phyloP scores from a whole-genome alignment of 257 asterid genomes.

The Gentiana macrophylla region DNA sequence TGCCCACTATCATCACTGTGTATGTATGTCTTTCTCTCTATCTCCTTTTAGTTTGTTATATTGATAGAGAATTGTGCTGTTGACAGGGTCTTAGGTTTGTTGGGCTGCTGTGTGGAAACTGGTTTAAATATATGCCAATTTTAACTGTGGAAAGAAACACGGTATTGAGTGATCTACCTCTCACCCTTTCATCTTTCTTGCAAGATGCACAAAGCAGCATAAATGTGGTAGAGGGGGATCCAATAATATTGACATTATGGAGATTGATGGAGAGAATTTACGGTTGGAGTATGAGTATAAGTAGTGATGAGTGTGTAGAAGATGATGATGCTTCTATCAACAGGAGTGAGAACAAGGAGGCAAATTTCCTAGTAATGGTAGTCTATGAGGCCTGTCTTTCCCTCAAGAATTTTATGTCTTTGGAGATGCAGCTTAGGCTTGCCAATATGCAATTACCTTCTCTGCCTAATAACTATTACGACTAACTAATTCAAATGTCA shows the following conservation, averaged over 20 bases:
- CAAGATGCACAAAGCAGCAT: slow-evolving; percentile 30
- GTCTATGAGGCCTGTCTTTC: slow-evolving; percentile 46
- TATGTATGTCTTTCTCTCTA: too few species aligned
- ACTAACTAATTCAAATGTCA: too few species aligned
- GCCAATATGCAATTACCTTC: slow-evolving; percentile 48
- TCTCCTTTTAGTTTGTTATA: too few species aligned
- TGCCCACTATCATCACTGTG: too few species aligned
- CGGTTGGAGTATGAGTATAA: slow-evolving; percentile 31
- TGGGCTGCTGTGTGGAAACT: slow-evolving; percentile 71
- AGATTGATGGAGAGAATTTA: slow-evolving; percentile 45
- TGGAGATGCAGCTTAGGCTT: slow-evolving; percentile 58
- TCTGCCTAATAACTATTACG: too few species aligned
- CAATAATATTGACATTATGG: slow-evolving; percentile 42
- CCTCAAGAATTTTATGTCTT: slow-evolving; percentile 47
- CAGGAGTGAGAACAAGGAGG: slow-evolving; percentile 35
- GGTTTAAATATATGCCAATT: slow-evolving; percentile 70
- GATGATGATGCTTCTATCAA: slow-evolving; percentile 29
- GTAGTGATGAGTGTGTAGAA: slow-evolving; percentile 15
- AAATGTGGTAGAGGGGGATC: slow-evolving; percentile 45
- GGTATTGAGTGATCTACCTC: slow-evolving; percentile 70
- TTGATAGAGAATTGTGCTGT: not conserved
- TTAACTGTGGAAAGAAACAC: slow-evolving; percentile 35
- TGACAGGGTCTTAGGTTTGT: slow-evolving; percentile 66
- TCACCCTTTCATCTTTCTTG: slow-evolving; percentile 59
- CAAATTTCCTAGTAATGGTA: slow-evolving; percentile 42